Evolutionary conservation across 768 basidiomycete species (phyloP), one percentile per base, ranked within the genome.

Genomic region (Heimioporus sp.): DNA sequence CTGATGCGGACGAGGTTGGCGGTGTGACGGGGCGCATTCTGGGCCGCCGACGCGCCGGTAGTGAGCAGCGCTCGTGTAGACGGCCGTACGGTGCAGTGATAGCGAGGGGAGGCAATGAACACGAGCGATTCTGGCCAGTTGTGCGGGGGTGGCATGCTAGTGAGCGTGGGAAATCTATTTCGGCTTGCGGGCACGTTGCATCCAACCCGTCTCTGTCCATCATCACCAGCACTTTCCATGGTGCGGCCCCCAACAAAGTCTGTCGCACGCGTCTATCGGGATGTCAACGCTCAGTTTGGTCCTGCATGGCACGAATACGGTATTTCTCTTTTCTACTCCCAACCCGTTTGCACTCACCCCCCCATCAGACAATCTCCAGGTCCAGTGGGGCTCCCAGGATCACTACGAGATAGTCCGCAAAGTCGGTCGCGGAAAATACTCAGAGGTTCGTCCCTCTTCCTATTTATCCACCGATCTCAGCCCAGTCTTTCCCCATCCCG

Each of bases 351-450:
- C 37, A 12, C 63, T 67, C 16, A 65, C 40, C 24, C 57, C 56
- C 16, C 43, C 58, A 57, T 54, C 65, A 92, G 92, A 98, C 78
- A 95, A 94, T 70, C 80, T 98, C 12, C 91, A 93, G 72, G 90
- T 98, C n/a, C 90, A 94, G 61, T 98, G 94, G 94, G 94, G 94
- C 48, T 82, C 87, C 7, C 94, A 98, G 74, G 94, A 97, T 73
- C 92, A 96, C 71, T 98, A 98, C 65, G 94, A 98, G 74, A 95
- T 98, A 67, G 92, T 98, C 32, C 80, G 94, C 52, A 98, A 98
- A 73, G 94, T 98, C 9, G 94, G 94, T 20, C 75, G 94, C 56
- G 94, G 94, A 54, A 98, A 98, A 69, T 95, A 96, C 67, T 93
- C 91, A 39, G 94, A 95, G 82, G 93, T 92, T 54, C 48, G 73